Percentiles rank a stretch among this genome's conserved stretches.
phyloP scores from a whole-genome alignment of 495 filamentous ascomycete genomes.

The Annulohypoxylon maeteangense region DNA sequence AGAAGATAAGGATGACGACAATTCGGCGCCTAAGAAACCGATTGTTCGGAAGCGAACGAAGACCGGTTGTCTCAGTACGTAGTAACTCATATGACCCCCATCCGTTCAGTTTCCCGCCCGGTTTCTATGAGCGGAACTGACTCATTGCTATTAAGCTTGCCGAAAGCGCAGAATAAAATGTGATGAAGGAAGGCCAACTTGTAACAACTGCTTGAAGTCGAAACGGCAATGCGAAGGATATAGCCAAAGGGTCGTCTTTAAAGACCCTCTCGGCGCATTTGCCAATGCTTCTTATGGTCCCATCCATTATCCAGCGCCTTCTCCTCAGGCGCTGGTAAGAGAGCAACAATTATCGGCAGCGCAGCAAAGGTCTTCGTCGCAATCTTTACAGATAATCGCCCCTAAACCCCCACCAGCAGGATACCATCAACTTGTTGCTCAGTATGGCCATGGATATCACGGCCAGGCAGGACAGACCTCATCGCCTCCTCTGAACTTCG shows the following conservation, averaged over 20 bases:
- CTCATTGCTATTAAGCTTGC: slow-evolving; percentile 71
- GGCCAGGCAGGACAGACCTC: slow-evolving; percentile 35
- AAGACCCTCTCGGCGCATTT: slow-evolving; percentile 78
- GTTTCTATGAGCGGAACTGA: slow-evolving; percentile 11
- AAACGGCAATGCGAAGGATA: slow-evolving; percentile 96
- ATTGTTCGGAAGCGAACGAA: slow-evolving; percentile 84
- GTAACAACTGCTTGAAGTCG: slow-evolving; percentile 91
- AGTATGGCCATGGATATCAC: slow-evolving; percentile 47
- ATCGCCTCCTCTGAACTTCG: slow-evolving; percentile 40
- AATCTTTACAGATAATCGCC: slow-evolving; percentile 54
- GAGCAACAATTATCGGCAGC: slow-evolving; percentile 50
- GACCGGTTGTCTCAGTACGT: slow-evolving; percentile 93
- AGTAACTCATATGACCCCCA: slow-evolving; percentile 2
- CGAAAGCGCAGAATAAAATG: slow-evolving; percentile 96
- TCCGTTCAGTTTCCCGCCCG: slow-evolving; percentile 2
- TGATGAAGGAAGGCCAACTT: slow-evolving; percentile 92
- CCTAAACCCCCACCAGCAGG: slow-evolving; percentile 51
- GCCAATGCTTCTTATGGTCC: slow-evolving; percentile 51
- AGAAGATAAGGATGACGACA: slow-evolving; percentile 45
- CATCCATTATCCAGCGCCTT: slow-evolving; percentile 47
- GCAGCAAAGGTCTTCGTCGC: slow-evolving; percentile 49
- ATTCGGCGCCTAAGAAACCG: slow-evolving; percentile 47
- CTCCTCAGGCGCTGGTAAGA: slow-evolving; percentile 43
- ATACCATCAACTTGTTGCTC: slow-evolving; percentile 41
- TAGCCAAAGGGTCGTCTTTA: slow-evolving; percentile 91